Evolutionary conservation across 1,284 basidiomycete genomes (phyloP).

Genomic region (Phlebopus sp.): DNA sequence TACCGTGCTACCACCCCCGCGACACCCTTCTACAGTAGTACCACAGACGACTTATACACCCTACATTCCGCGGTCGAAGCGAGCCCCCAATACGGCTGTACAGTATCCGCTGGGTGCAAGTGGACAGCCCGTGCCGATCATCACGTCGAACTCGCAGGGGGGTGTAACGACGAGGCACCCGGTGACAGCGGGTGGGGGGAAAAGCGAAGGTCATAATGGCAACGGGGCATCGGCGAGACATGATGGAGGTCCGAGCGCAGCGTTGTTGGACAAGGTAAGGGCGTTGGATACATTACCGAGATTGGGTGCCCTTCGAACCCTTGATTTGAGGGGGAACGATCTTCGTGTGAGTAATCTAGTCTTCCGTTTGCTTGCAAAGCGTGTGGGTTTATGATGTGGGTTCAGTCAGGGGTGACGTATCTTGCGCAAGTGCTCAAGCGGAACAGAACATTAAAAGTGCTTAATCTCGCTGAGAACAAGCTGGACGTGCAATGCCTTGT

Average conservation of each 20-base stretch:
- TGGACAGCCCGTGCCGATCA: constrained; percentile 62
- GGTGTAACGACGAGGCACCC: constrained; percentile 73
- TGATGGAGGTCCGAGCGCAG: constrained; percentile 63
- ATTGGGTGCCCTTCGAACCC: constrained; percentile 79
- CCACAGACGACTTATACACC: constrained; percentile 78
- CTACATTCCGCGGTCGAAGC: constrained; percentile 67
- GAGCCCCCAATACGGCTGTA: constrained; percentile 31
- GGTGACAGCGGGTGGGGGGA: constrained; percentile 9
- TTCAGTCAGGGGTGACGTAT: constrained; percentile 58
- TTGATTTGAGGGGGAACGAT: constrained; percentile 92
- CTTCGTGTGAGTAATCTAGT: constrained; percentile 59
- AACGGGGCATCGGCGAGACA: constrained; percentile 24
- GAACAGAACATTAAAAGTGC: constrained; percentile 91
- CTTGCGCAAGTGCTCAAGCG: constrained; percentile 94
- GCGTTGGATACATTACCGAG: constrained; percentile 78
- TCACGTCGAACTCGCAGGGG: constrained; percentile 74
- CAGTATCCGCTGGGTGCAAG: constrained; percentile 48
- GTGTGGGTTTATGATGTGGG: background rate
- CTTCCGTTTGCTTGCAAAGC: constrained; percentile 8
- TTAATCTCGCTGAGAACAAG: constrained; percentile 93
- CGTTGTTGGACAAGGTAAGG: constrained; percentile 74
- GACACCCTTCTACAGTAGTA: constrained; percentile 41
- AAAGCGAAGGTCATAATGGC: constrained; percentile 5
- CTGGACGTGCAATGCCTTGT: constrained; percentile 83
- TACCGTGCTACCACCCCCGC: constrained; percentile 57